Base-by-base conservation (phyloP, 305 asterid genomes). In the Coffea humblotiana region DNA sequence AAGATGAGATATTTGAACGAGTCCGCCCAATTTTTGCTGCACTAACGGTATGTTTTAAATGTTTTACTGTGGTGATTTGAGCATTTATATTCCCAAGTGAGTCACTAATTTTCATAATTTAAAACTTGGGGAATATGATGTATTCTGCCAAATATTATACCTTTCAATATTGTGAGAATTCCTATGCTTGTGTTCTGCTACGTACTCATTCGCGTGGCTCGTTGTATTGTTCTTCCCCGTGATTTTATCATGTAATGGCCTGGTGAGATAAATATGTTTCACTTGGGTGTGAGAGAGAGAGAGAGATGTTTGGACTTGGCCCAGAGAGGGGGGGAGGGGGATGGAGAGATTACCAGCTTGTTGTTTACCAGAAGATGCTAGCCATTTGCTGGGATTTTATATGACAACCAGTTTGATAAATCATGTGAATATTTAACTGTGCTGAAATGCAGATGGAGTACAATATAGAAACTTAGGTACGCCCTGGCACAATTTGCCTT, bases 1-100 rank as follows among this genome's bases (percentile, higher is more conserved):
- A 84, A 89, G 97, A 92, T 74, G 96, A 95, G 87, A 94, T 95
- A 81, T 94, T 87, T 86, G 94, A 88, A 86, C 91, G 90, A 85
- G 95, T 92, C 72, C 88, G 77, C 52, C 91, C 96, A 61, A 85
- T 90, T 82, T 94, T 95, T 85, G 89, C 90, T 80, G 82, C 91
- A n/a, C 79, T 77, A 86, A 85, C 89, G 92, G 96, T 91, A 88
- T 70, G 79, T 12, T 65, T 85, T 73, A 80, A 37, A n/a, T 21
- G 45, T 72, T 64, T 66, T 71, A 51, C 43, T 27, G 35, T 23
- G 11, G 11, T 45, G 18, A 23, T 37, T 58, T 54, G 73, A 70
- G 47, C 58, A 45, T 40, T 48, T 45, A 51, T 35, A 0, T 45
- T n/a, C 37, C 52, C 0, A 47, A n/a, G 12, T 3, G 16, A 52